Base-by-base conservation (phyloP, 1,284 basidiomycete species). In the Cryptococcus floricola region DNA sequence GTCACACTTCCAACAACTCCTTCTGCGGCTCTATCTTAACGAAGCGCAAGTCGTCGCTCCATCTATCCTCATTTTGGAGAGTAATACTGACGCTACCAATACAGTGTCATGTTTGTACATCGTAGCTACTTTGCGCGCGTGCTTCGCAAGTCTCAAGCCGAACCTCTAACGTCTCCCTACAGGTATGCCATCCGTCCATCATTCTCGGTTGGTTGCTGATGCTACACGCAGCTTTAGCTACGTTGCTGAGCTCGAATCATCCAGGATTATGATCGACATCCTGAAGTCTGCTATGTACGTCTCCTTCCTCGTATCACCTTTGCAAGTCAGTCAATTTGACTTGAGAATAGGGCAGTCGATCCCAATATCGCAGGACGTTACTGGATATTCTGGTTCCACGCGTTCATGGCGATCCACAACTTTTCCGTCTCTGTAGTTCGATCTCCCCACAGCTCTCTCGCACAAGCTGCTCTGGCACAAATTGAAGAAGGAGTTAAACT, bases 381-480 rank as follows among this genome's bases (percentile, higher is more conserved):
- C 48, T 57, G 56, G 52, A 54, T 57, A 34, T 57, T 57, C 43
- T 60, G 57, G 48, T 60, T 57, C 42, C 56, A 60, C 46, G 52
- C 59, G 10, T 57, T 60, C 37, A 53, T 56, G 12, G 52, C 56
- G 12, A 51, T 57, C 27, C 45, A 57, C 52, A 60, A 57, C 46
- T 60, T 60, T 52, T 48, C 56, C 12, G 55, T 37, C 28, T 42
- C 53, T 10, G 59, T 57, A 16, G 46, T 57, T 10, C 59, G 59
- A 13, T 54, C 52, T 3, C 59, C 59, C 2, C 28, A 48, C 4
- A 54, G 56, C 2, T 57, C 52, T 14, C 52, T 60, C 2, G 56
- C 59, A 5, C 13, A 39, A 3, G 59, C 59, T 5, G 55, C 51
- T 6, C 16, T 53, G 23, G n/a, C 23, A 12, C 54, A 53, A 16